These are phyloP conservation scores for Litchi chinensis DNA, from an alignment of 345 rosid species.

Conservation along the genomic window DNA sequence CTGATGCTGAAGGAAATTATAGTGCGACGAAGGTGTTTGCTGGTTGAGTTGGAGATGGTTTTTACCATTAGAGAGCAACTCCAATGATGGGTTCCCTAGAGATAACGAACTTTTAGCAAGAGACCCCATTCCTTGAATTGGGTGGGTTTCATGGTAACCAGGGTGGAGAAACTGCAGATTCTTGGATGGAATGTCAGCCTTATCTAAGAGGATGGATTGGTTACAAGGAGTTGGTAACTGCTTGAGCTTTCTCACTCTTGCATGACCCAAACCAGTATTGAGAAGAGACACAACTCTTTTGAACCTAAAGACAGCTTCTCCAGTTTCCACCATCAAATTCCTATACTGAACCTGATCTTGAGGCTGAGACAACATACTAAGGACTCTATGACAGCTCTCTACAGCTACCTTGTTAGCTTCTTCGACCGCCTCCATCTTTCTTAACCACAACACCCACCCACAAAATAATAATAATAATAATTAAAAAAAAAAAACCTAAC, in stretches of 20 bases:
- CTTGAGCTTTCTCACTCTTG: constrained; percentile 85
- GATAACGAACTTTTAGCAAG: constrained; percentile 50
- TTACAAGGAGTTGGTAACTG: constrained; percentile 50
- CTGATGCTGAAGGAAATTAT: constrained; percentile 52
- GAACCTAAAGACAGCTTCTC: constrained; percentile 86
- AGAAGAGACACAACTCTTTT: constrained; percentile 81
- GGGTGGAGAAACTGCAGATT: constrained; percentile 46
- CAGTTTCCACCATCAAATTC: constrained; percentile 69
- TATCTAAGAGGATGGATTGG: constrained; percentile 62
- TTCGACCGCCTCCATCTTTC: constrained; percentile 85
- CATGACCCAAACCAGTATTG: constrained; percentile 79
- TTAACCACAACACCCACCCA: too few species aligned
- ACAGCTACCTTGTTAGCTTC: constrained; percentile 85
- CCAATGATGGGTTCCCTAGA: constrained; percentile 54
- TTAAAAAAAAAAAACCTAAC: neutral
- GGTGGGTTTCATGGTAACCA: constrained; percentile 33
- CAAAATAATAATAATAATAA: too few species aligned
- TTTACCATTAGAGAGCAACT: constrained; percentile 58
- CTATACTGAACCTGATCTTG: constrained; percentile 59
- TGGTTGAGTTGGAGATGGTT: constrained; percentile 53
- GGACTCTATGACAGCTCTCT: constrained; percentile 83
- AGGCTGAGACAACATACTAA: constrained; percentile 57
- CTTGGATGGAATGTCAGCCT: constrained; percentile 43
- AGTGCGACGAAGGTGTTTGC: constrained; percentile 43
- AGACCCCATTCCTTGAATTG: constrained; percentile 53